Evolutionary conservation across 2,329 filamentous ascomycete genomes (phyloP), one percentile per base, ranked within the genome.

Genomic region (Fusarium chuoi): DNA sequence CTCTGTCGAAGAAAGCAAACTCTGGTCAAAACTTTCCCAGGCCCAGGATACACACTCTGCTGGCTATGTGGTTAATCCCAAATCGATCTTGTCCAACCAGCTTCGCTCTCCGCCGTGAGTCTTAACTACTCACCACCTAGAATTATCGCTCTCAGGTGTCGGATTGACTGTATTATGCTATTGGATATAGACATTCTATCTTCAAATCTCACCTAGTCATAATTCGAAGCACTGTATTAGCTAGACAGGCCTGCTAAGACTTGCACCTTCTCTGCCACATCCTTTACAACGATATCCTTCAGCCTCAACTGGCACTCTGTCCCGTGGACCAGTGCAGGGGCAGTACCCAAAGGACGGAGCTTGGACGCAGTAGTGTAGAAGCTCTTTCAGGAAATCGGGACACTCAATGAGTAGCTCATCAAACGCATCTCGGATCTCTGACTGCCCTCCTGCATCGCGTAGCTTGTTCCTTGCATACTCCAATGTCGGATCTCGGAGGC

Each of bases 311-410:
- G 65, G 24, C 4, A 68, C 65, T 14, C 30, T 61, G 0, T 68
- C 30, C 6, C 12, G 45, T 0, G 63, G 30, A 3, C 65, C 65
- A 6, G 52, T 68, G 13, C 65, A 68, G 2, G 54, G 54, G 3
- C 63, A 68, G 0, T 68, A 68, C 0, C 65, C 65, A 26, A 68
- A 24, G 5, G 30, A 28, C 0, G 63, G 54, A 41, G 55, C 39
- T 1, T 68, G 63, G 20, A 35, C 15, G 4, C 48, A 52, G 4
- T 51, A 68, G 6, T 62, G 28, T 0, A 68, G 9, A 4, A 75
- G 57, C 22, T 75, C 73, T 7, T 56, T 74, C 0, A 65, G n/a
- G 10, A 75, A 75, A 0, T 66, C 63, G 0, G 73, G 66, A 20
- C 42, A 69, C 5, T 62, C 57, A 2, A 42, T 8, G 4, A 45